phyloP scores from a whole-genome alignment of 345 rosid genomes.

The Raphanus raphanistrum region DNA sequence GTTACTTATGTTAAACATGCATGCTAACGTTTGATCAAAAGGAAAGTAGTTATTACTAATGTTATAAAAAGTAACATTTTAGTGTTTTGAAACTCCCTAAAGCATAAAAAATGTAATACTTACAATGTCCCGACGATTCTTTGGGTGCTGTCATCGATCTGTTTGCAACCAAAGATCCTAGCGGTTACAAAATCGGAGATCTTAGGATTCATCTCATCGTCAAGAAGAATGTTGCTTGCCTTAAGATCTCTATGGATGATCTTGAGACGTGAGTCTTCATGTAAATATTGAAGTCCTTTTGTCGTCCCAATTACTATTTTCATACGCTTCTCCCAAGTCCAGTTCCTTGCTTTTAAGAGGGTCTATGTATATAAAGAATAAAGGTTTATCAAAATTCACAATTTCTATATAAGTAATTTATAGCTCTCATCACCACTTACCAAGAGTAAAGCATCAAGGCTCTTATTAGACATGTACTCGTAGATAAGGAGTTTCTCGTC shows the following conservation, averaged over 20 bases:
- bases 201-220: not conserved
- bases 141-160: too few relatives aligned
- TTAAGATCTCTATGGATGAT: slow-evolving; percentile 19
- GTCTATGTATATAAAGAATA: not conserved
- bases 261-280: slow-evolving; percentile 9
- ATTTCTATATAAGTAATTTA: not conserved
- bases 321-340: not conserved
- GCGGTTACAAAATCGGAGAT: not conserved
- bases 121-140: too few relatives aligned
- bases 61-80: too few relatives aligned
- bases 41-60: too few relatives aligned
- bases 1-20: too few relatives aligned
- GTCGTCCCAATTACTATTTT: not conserved
- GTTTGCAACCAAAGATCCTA: not conserved
- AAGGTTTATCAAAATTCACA: not conserved
- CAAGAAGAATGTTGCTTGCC: not conserved
- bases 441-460: not conserved
- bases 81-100: too few relatives aligned
- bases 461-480: slow-evolving; percentile 24
- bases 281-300: not conserved
- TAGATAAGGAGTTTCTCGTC: slow-evolving; percentile 22
- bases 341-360: not conserved
- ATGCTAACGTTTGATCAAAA: too few relatives aligned
- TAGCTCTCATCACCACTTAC: not conserved
- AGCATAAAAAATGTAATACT: too few relatives aligned